These are phyloP conservation scores for Calonectria montana DNA, from an alignment of 2,329 filamentous ascomycete species.

Conservation along the genomic window DNA sequence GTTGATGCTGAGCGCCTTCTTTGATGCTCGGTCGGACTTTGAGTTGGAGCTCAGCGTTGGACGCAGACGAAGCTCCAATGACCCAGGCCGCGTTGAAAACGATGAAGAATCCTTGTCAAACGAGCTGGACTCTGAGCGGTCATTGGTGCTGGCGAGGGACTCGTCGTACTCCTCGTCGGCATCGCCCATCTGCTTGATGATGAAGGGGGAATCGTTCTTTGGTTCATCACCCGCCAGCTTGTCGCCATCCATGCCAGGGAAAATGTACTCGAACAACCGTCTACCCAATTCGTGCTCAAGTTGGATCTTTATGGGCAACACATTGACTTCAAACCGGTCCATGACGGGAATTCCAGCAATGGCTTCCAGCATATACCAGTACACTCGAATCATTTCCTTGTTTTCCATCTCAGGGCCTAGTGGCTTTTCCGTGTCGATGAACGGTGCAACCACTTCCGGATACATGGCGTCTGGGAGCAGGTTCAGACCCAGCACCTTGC, in stretches of 20 bases:
- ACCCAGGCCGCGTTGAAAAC: slow-evolving; percentile 74
- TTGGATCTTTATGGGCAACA: slow-evolving; percentile 94
- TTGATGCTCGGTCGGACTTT: slow-evolving; percentile 47
- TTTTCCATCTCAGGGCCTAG: slow-evolving; percentile 58
- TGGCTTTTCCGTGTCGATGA: slow-evolving; percentile 74
- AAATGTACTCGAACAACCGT: slow-evolving; percentile 96
- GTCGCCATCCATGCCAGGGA: slow-evolving; percentile 81
- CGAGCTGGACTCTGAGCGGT: slow-evolving; percentile 49
- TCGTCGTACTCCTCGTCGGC: slow-evolving; percentile 59
- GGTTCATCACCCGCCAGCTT: slow-evolving; percentile 53
- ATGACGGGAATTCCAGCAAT: slow-evolving; percentile 98
- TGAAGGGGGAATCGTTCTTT: slow-evolving; percentile 72
- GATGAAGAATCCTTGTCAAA: slow-evolving; percentile 59
- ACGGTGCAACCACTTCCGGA: slow-evolving; percentile 94
- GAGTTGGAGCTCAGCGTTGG: slow-evolving; percentile 79
- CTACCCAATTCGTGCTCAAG: slow-evolving; percentile 93
- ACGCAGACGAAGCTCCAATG: slow-evolving; percentile 83
- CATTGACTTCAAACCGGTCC: slow-evolving; percentile 94
- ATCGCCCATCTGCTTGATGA: slow-evolving; percentile 54
- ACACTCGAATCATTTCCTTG: slow-evolving; percentile 89
- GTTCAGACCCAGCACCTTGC: slow-evolving; percentile 89
- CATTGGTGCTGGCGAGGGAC: slow-evolving; percentile 52
- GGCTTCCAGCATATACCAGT: slow-evolving; percentile 98
- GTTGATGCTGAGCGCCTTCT: slow-evolving; percentile 62
- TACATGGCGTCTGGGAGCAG: slow-evolving; percentile 91